A percentile compares a stretch with the other conserved stretches of the same genome.
phyloP scores from a whole-genome alignment of 306 rosid species.

The Argentina anserina region DNA sequence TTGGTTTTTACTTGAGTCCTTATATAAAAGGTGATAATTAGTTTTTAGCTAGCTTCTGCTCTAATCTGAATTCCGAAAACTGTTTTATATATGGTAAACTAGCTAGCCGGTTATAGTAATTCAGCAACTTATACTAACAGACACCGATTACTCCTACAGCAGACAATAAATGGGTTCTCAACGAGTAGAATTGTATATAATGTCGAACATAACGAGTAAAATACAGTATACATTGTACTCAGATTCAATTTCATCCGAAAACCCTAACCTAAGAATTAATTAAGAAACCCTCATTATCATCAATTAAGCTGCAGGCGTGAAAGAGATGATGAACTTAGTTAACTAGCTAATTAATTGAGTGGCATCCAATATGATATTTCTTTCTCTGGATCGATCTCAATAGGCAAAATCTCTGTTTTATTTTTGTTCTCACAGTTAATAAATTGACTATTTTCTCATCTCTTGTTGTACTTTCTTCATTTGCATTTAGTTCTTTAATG shows the following conservation, averaged over 20 bases:
- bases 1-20: background rate
- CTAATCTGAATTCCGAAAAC: background rate
- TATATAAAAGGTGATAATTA: background rate
- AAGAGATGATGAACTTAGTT: slow-evolving; percentile 1
- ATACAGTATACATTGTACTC: background rate
- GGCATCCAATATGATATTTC: background rate
- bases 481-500: slow-evolving; percentile 46
- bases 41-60: background rate
- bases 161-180: background rate
- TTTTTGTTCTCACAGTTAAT: slow-evolving; percentile 29
- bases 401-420: slow-evolving; percentile 52
- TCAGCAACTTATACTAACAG: background rate
- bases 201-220: background rate
- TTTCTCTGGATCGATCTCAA: slow-evolving; percentile 35
- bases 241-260: slow-evolving; percentile 16
- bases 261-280: slow-evolving; percentile 39
- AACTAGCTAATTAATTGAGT: background rate
- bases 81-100: background rate
- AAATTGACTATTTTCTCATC: slow-evolving; percentile 31
- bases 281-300: slow-evolving; percentile 51
- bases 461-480: slow-evolving; percentile 34
- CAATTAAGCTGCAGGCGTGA: background rate
- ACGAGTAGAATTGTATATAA: background rate
- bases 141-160: background rate
- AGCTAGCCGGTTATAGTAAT: background rate